phyloP scores from a whole-genome alignment of 2,329 filamentous ascomycete genomes.

The Pseudogymnoascus sp. region DNA sequence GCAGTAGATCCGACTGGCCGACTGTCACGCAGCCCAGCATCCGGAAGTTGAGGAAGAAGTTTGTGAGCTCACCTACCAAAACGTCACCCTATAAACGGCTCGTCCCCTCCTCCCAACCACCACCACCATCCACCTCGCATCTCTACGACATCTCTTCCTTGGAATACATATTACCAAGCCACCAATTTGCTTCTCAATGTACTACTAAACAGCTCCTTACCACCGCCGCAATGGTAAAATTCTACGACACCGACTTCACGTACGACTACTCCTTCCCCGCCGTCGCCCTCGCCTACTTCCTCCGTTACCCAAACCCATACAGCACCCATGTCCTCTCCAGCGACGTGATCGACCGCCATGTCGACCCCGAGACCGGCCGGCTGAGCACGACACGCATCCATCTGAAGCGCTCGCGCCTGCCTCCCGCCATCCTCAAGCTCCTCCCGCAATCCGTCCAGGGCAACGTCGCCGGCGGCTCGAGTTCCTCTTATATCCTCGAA shows the following conservation, averaged over 20 bases:
- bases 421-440: slow-evolving; percentile 65
- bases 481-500: slow-evolving; percentile 71
- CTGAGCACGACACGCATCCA: slow-evolving; percentile 73
- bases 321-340: slow-evolving; percentile 74
- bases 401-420: slow-evolving; percentile 72
- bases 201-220: slow-evolving; percentile 8
- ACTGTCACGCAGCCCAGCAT: slow-evolving; percentile 3
- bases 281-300: slow-evolving; percentile 81
- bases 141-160: slow-evolving; percentile 1
- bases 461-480: slow-evolving; percentile 49
- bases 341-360: slow-evolving; percentile 67
- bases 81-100: background rate
- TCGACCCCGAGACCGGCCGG: slow-evolving; percentile 65
- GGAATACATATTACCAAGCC: background rate
- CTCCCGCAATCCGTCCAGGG: slow-evolving; percentile 54
- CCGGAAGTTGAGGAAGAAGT: slow-evolving; percentile 6
- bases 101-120: slow-evolving; percentile 8
- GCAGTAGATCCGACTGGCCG: background rate
- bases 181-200: slow-evolving; percentile 1
- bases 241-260: slow-evolving; percentile 50
- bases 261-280: slow-evolving; percentile 78
- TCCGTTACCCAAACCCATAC: slow-evolving; percentile 82
- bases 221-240: slow-evolving; percentile 27
- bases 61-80: slow-evolving; percentile 7
- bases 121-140: slow-evolving; percentile 13